Percentiles rank a stretch among this genome's conserved stretches.
Conservation (phyloP, 225 moss, liverwort and hornwort species). For the Pleurozium schreberi region DNA sequence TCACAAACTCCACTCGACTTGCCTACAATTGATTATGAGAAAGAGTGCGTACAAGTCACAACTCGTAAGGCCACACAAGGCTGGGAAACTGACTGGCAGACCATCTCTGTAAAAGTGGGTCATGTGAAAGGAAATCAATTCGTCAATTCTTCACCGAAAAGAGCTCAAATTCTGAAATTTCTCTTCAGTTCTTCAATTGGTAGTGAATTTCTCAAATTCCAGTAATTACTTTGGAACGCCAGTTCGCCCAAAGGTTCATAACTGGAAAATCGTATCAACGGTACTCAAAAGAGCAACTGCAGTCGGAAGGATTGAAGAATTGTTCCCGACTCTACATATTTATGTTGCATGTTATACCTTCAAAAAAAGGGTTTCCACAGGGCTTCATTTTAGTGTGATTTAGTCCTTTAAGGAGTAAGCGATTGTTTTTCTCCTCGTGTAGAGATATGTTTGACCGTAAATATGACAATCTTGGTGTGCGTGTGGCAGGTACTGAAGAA, state of each 20-base stretch:
- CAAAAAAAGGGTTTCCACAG: too few species aligned
- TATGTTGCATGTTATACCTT: neutral
- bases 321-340: neutral
- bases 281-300: neutral
- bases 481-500: slow-evolving; percentile 1
- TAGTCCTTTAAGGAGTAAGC: neutral
- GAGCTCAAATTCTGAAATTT: neutral
- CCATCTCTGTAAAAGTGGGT: neutral
- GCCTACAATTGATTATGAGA: neutral
- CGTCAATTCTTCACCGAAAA: neutral
- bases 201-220: neutral
- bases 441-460: neutral
- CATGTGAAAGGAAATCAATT: neutral
- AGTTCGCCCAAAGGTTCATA: neutral
- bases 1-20: neutral
- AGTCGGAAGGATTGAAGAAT: neutral
- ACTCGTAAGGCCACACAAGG: neutral
- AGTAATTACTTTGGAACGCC: neutral
- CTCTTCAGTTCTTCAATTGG: neutral
- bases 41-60: neutral
- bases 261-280: neutral
- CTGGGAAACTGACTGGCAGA: neutral
- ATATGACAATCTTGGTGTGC: neutral
- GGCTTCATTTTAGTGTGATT: neutral
- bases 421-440: neutral